Evolutionary conservation across 345 rosid species (phyloP).

Genomic region (Hypericum perforatum): DNA sequence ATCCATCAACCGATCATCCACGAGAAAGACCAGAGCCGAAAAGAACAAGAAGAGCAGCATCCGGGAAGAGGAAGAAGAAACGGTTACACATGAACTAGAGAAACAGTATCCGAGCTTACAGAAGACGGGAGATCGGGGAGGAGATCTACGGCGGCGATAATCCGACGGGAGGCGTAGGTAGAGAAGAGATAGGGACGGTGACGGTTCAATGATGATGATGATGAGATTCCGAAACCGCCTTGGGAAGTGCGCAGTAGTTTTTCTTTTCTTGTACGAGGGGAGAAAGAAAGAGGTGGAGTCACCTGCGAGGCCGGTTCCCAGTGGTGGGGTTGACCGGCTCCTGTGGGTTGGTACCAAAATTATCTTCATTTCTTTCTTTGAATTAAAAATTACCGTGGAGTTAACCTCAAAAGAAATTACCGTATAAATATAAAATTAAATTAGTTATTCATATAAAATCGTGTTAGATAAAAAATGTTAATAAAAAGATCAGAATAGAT

Average conservation of each 20-base stretch:
- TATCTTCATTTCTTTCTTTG: too few species aligned
- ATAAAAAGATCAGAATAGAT: too few species aligned
- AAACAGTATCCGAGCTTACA: conserved; percentile 8
- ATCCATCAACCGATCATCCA: not conserved
- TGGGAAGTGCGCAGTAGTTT: conserved; percentile 1
- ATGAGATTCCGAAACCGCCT: conserved; percentile 5
- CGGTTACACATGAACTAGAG: not conserved
- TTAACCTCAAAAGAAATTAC: too few species aligned
- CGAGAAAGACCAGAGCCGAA: not conserved
- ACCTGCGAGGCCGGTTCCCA: conserved; percentile 32
- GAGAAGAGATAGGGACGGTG: conserved; percentile 8
- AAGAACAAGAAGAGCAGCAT: not conserved
- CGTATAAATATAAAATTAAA: too few species aligned
- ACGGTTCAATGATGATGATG: conserved; percentile 10
- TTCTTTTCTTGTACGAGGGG: not conserved
- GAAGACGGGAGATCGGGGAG: conserved; percentile 5
- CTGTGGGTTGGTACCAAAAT: conserved; percentile 16
- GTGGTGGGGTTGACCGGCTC: conserved; percentile 28
- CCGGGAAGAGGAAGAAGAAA: not conserved
- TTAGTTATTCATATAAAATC: too few species aligned
- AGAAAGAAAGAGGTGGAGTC: not conserved
- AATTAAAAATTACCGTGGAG: too few species aligned
- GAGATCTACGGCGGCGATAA: conserved; percentile 19
- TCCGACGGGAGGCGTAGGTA: not conserved
- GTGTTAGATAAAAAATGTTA: too few species aligned